phyloP scores from a whole-genome alignment of 148 eudicot genomes.

The Rhododendron ovatum region DNA sequence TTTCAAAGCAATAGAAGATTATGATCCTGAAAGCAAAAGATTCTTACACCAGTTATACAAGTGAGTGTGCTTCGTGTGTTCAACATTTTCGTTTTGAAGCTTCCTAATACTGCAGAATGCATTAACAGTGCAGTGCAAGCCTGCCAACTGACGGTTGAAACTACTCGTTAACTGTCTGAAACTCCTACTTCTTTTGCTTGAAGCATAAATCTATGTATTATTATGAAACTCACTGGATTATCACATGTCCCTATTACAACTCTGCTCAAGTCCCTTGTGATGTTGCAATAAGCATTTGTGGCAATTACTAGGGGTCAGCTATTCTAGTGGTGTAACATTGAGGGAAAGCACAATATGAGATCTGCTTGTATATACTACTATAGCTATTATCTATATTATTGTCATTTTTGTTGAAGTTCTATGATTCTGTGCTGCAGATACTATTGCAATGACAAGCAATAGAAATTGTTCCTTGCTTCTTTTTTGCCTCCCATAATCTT shows the following conservation, averaged over 20 bases:
- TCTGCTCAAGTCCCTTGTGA: neutral
- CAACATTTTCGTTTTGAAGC: neutral
- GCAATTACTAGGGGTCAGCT: neutral
- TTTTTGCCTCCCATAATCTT: neutral
- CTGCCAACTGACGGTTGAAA: neutral
- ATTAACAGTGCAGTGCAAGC: neutral
- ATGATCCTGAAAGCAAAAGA: conserved; percentile 88
- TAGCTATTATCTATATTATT: neutral
- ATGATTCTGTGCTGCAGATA: neutral
- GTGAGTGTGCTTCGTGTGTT: conserved; percentile 36
- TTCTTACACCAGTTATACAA: conserved; percentile 56
- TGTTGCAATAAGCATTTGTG: neutral
- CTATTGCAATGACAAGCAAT: neutral
- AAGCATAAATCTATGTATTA: neutral
- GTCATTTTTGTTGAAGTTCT: neutral
- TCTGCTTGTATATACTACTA: neutral
- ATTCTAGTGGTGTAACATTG: neutral
- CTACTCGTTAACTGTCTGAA: neutral
- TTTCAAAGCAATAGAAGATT: conserved; percentile 78
- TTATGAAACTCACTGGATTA: neutral
- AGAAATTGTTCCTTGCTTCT: neutral
- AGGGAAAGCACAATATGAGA: neutral
- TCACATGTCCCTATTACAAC: neutral
- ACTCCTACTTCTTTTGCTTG: neutral
- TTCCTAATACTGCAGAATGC: neutral